Conservation (phyloP, 345 rosid species). For the Mangifera indica region DNA sequence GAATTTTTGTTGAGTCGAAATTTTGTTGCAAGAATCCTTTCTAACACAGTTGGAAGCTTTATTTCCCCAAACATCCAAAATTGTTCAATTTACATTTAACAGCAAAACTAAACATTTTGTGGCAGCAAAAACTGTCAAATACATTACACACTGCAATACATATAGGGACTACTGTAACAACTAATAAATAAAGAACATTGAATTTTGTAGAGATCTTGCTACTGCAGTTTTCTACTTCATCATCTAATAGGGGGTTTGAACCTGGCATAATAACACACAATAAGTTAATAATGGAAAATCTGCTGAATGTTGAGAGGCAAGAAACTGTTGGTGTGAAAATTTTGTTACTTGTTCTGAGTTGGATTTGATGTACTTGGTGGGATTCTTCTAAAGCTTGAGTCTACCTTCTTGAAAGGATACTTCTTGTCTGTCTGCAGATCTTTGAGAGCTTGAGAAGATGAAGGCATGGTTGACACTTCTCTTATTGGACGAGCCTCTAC, state of each 20-base stretch:
- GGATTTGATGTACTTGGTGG: conserved; percentile 77
- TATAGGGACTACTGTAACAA: neutral
- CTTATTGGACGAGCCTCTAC: conserved; percentile 42
- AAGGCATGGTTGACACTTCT: conserved; percentile 17
- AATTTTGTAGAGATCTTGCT: conserved; percentile 21
- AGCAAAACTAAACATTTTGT: neutral
- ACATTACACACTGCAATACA: conserved; percentile 16
- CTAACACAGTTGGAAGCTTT: neutral
- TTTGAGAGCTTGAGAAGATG: conserved; percentile 31
- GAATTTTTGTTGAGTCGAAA: neutral
- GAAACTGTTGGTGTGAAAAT: conserved; percentile 17
- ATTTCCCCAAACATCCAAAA: neutral
- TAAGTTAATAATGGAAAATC: conserved; percentile 19
- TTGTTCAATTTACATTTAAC: conserved; percentile 13
- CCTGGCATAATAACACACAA: conserved; percentile 35
- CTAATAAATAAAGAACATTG: neutral
- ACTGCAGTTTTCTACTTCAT: conserved; percentile 24
- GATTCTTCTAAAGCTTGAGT: conserved; percentile 56
- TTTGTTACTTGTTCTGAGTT: conserved; percentile 62
- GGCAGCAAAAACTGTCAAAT: conserved; percentile 13
- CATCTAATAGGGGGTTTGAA: conserved; percentile 25
- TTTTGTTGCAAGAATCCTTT: conserved; percentile 1
- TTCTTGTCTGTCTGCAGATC: conserved; percentile 37
- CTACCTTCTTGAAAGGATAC: conserved; percentile 39
- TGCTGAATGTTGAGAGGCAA: conserved; percentile 14